These are phyloP conservation scores for Paraphaeosphaeria sporulosa DNA, from an alignment of 2,329 filamentous ascomycete species.

Conservation along the genomic window DNA sequence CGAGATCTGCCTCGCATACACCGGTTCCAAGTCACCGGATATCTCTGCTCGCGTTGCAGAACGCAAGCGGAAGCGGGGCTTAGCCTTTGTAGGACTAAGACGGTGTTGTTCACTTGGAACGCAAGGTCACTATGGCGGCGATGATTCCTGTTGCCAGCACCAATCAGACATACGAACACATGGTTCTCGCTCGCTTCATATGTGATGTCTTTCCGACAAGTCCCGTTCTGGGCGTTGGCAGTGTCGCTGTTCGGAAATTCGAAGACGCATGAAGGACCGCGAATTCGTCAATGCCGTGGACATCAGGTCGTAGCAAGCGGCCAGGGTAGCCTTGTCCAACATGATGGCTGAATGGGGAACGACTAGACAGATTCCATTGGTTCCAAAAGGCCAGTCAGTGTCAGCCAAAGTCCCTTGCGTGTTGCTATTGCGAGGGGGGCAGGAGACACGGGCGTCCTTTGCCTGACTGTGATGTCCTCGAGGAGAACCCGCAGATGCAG, in stretches of 20 bases:
- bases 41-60: neutral
- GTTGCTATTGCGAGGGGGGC: neutral
- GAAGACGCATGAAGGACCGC: neutral
- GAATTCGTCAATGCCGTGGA: neutral
- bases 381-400: neutral
- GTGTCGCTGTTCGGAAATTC: neutral
- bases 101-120: neutral
- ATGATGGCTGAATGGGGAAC: neutral
- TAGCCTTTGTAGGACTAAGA: neutral
- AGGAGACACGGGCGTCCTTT: neutral
- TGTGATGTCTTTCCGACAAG: neutral
- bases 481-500: no score
- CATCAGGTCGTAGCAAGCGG: neutral
- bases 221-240: neutral
- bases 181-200: neutral
- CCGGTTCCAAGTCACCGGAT: slow-evolving; percentile 2
- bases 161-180: neutral
- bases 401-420: neutral
- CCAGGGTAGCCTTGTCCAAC: neutral
- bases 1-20: slow-evolving; percentile 10
- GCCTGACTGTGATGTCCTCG: neutral
- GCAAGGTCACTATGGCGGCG: neutral
- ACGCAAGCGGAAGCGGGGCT: slow-evolving; percentile 3
- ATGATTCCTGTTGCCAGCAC: neutral
- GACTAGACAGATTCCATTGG: neutral